These are phyloP conservation scores for Boletus subparvulus DNA, from an alignment of 768 basidiomycete genomes.

Conservation along the genomic window DNA sequence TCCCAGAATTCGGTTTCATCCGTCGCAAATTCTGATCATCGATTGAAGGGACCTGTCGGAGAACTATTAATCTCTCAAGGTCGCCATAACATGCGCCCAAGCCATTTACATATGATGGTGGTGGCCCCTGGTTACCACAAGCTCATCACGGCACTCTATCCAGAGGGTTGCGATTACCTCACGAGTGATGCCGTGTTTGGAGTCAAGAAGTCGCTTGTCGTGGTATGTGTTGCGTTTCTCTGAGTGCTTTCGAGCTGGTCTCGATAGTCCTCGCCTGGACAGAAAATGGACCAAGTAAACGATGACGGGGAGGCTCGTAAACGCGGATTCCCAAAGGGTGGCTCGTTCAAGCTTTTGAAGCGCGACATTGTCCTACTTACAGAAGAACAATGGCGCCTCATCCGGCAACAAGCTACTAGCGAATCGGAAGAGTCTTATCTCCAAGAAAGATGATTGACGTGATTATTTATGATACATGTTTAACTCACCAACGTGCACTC, in stretches of 20 bases:
- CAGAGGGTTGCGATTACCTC: constrained; percentile 65
- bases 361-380: constrained; percentile 47
- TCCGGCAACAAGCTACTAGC: constrained; percentile 19
- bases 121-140: constrained; percentile 71
- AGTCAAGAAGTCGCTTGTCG: constrained; percentile 73
- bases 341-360: constrained; percentile 48
- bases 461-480: background rate
- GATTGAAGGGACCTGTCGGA: constrained; percentile 65
- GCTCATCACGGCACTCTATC: constrained; percentile 73
- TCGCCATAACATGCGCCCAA: constrained; percentile 77
- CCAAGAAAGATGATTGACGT: background rate
- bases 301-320: constrained; percentile 54
- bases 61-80: constrained; percentile 52
- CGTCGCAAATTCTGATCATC: constrained; percentile 7
- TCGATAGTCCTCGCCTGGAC: background rate
- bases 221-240: constrained; percentile 47
- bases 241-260: background rate
- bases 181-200: constrained; percentile 79
- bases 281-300: constrained; percentile 54
- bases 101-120: constrained; percentile 75
- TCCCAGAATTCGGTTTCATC: background rate
- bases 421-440: constrained; percentile 7
- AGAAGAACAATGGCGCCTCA: constrained; percentile 39
- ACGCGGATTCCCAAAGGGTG: constrained; percentile 46
- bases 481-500: background rate